Evolutionary conservation across 805 yeast genomes (phyloP).

Genomic region (Lipomyces sp.): DNA sequence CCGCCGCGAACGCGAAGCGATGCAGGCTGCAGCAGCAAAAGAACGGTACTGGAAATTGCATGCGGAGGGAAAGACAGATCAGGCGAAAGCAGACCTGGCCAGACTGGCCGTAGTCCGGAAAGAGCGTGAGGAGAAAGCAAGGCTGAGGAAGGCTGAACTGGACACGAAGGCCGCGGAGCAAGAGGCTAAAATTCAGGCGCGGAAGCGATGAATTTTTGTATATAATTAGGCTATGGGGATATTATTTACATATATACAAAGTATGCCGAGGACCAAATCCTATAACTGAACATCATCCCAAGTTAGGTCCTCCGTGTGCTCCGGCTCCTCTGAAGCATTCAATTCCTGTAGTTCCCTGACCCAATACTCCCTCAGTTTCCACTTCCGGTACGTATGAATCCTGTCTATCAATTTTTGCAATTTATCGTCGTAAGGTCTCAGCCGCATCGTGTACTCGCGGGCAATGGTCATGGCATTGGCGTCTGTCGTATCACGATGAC

Average conservation of each 20-base stretch:
- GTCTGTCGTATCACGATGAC: constrained; percentile 16
- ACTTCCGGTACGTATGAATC: constrained; percentile 3
- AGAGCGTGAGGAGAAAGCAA: constrained; percentile 28
- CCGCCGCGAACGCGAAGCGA: constrained; percentile 28
- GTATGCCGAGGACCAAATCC: not conserved
- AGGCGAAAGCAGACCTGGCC: constrained; percentile 54
- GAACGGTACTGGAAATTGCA: constrained; percentile 29
- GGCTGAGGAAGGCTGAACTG: constrained; percentile 23
- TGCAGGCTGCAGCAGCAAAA: constrained; percentile 28
- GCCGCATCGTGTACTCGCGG: not conserved
- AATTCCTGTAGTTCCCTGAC: not conserved
- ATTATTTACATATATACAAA: not conserved
- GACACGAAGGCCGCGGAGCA: constrained; percentile 25
- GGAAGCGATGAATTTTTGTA: constrained; percentile 1
- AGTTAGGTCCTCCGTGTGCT: not conserved
- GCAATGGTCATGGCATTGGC: constrained; percentile 18
- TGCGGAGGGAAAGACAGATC: constrained; percentile 46
- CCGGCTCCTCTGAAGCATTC: not conserved
- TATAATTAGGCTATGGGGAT: not conserved
- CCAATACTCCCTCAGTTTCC: constrained; percentile 6
- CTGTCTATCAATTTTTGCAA: not conserved
- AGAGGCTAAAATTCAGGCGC: constrained; percentile 8
- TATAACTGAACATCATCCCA: not conserved
- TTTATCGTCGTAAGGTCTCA: constrained; percentile 4
- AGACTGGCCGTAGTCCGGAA: constrained; percentile 47